Evolutionary conservation across 1,139 yeast genomes (phyloP).

Genomic region (Trichomonascaceae sp.): DNA sequence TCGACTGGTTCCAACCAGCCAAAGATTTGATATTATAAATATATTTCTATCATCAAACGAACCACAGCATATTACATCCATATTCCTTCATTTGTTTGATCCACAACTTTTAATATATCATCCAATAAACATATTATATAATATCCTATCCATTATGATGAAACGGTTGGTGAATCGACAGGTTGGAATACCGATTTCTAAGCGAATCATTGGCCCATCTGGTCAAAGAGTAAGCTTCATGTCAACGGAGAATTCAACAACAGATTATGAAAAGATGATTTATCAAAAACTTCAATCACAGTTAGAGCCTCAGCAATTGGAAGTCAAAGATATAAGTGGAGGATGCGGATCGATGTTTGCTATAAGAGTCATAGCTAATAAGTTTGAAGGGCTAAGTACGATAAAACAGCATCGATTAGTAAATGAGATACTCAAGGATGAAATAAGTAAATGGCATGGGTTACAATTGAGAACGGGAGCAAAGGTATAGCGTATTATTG

Average conservation of each 20-base stretch:
- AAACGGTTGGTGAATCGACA: not conserved
- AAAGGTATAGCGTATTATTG: not conserved
- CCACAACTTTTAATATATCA: not conserved
- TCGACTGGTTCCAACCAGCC: not conserved
- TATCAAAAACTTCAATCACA: conserved; percentile 48
- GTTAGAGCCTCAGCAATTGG: conserved; percentile 53
- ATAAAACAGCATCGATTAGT: conserved; percentile 90
- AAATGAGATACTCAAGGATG: conserved; percentile 74
- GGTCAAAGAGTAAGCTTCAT: not conserved
- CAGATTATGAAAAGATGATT: conserved; percentile 55
- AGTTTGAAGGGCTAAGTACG: conserved; percentile 75
- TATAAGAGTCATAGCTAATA: conserved; percentile 63
- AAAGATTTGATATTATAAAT: not conserved
- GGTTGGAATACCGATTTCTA: not conserved
- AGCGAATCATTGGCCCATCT: not conserved
- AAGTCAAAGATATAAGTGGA: conserved; percentile 78
- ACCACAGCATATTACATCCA: not conserved
- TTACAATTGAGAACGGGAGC: conserved; percentile 63
- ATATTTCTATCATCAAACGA: not conserved
- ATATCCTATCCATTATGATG: not conserved
- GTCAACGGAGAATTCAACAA: not conserved
- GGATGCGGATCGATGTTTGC: conserved; percentile 99
- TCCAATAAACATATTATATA: not conserved
- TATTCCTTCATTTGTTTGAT: not conserved
- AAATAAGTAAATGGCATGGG: conserved; percentile 92